phyloP scores from a whole-genome alignment of 1,284 basidiomycete species.

The Pseudozyma sp. region DNA sequence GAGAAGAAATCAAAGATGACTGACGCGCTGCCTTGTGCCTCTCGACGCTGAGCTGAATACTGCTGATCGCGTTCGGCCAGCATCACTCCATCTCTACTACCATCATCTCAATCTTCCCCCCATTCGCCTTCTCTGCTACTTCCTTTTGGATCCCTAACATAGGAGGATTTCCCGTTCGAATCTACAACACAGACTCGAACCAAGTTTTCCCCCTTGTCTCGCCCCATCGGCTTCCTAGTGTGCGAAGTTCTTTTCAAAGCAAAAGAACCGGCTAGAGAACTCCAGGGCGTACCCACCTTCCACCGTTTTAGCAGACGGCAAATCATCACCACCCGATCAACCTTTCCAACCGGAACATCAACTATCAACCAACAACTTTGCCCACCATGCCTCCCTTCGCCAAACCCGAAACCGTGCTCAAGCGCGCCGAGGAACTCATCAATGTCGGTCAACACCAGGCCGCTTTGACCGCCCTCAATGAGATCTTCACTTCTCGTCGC shows the following conservation, averaged over 20 bases:
- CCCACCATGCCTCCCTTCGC: conserved; percentile 79
- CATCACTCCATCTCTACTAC: conserved; percentile 16
- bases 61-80: not conserved
- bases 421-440: conserved; percentile 87
- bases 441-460: conserved; percentile 89
- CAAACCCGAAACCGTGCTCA: conserved; percentile 90
- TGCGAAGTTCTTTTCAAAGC: conserved; percentile 28
- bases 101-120: conserved; percentile 28
- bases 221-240: conserved; percentile 52
- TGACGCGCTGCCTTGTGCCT: conserved; percentile 1
- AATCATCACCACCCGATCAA: not conserved
- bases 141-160: conserved; percentile 8
- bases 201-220: conserved; percentile 46
- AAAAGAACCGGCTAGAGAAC: conserved; percentile 46
- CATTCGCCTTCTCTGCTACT: conserved; percentile 49
- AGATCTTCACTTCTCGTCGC: conserved; percentile 92
- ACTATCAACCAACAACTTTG: not conserved
- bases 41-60: not conserved
- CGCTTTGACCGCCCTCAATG: conserved; percentile 86
- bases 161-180: conserved; percentile 42
- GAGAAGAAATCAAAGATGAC: conserved; percentile 2
- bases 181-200: conserved; percentile 10
- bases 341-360: not conserved
- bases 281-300: conserved; percentile 29
- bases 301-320: conserved; percentile 46